Evolutionary conservation across 1,284 basidiomycete genomes (phyloP).

Genomic region (Trichosporon faecale): DNA sequence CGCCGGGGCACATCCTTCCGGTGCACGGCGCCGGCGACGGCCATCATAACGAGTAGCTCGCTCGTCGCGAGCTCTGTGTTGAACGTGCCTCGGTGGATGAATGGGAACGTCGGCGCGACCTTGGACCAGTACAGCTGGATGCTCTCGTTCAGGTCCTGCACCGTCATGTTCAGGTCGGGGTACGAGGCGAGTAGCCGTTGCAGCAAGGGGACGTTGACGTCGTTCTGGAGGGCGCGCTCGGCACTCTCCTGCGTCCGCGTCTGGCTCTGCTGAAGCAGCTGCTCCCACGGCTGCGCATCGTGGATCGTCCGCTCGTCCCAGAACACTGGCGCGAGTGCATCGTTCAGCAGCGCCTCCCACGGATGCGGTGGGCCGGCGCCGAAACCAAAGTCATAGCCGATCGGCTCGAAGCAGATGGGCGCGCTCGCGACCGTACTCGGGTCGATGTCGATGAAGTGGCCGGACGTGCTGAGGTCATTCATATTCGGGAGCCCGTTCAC

Average conservation of each 20-base stretch:
- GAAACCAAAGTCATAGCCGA: conserved; percentile 19
- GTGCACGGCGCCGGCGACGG: conserved; percentile 32
- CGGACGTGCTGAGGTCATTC: background rate
- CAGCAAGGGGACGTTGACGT: conserved; percentile 21
- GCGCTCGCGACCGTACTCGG: conserved; percentile 7
- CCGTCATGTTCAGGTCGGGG: conserved; percentile 28
- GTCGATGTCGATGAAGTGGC: conserved; percentile 9
- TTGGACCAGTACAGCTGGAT: conserved; percentile 35
- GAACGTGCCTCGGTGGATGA: conserved; percentile 45
- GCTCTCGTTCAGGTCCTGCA: conserved; percentile 30
- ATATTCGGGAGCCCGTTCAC: background rate
- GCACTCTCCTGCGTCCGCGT: conserved; percentile 28
- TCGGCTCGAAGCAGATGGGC: conserved; percentile 14
- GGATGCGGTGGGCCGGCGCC: conserved; percentile 25
- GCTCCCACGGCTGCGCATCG: conserved; percentile 23
- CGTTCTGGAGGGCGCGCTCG: conserved; percentile 11
- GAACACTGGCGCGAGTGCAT: conserved; percentile 18
- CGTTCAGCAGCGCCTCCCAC: conserved; percentile 28
- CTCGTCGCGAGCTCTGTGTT: conserved; percentile 31
- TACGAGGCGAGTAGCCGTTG: conserved; percentile 21
- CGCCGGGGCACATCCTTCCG: background rate
- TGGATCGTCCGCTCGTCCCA: conserved; percentile 15
- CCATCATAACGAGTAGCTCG: conserved; percentile 42
- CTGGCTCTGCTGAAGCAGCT: conserved; percentile 13
- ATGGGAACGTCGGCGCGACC: conserved; percentile 41